Base-by-base conservation (phyloP, 345 rosid genomes). In the Salix arbutifolia region DNA sequence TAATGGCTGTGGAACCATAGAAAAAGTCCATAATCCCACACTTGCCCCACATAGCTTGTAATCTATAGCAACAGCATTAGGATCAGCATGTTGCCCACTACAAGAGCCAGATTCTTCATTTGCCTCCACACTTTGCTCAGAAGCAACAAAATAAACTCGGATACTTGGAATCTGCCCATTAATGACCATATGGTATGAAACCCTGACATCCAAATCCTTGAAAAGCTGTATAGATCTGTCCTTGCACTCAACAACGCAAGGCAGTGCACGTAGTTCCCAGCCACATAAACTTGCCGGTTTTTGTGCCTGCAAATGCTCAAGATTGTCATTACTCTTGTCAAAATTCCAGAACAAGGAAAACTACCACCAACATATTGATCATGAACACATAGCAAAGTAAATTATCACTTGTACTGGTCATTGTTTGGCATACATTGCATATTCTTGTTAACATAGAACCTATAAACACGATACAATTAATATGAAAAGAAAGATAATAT, bases 1-100 rank as follows among this genome's bases (percentile, higher is more conserved):
- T n/a, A 90, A 30, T 48, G 99, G 98, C 66, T 78, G 82, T 40
- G 84, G 80, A 79, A 91, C 88, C 28, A 86, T 83, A 74, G 84
- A 78, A 86, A 90, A 94, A 74, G 90, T 82, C 99, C 99, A 92
- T 78, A 96, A 86, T 68, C 99, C 99, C 84, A 89, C 96, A 81
- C 87, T 88, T 61, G 99, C 97, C 42, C 99, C 98, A 88, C 99
- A 92, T 76, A 94, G 92, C 86, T 82, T 85, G 85, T 98, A 96
- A 81, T 94, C 97, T 74, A 94, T 83, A 81, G 90, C 98, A 76
- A 91, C 89, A 72, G 97, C 91, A 31, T 86, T 86, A 35, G 92
- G 91, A 89, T 94, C 96, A 75, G 85, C 85, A 74, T 77, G 82
- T 69, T 83, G 64, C 79, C 83, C 83, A 72, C 70, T 80, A 50